These are phyloP conservation scores for Trichoderma sp. DNA, from an alignment of 2,329 filamentous ascomycete genomes.

Conservation along the genomic window DNA sequence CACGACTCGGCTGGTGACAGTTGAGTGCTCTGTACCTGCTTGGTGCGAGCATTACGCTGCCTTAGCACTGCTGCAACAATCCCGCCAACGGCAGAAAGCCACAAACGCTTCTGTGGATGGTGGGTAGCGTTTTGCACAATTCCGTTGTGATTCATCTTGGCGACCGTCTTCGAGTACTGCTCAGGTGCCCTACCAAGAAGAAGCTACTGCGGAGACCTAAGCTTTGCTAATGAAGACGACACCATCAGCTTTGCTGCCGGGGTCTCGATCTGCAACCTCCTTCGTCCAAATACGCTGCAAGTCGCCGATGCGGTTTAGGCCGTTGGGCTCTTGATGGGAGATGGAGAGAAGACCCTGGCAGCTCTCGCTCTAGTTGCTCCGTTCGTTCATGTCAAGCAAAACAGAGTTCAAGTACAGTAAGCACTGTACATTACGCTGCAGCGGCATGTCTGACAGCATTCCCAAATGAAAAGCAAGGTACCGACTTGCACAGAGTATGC, in stretches of 20 bases:
- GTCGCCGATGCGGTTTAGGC: conserved; percentile 1
- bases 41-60: conserved; percentile 9
- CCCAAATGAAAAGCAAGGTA: background rate
- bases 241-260: background rate
- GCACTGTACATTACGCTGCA: background rate
- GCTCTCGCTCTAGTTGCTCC: background rate
- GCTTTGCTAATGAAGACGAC: background rate
- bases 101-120: background rate
- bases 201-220: background rate
- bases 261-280: background rate
- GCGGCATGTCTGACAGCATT: conserved; percentile 3
- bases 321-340: background rate
- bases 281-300: background rate
- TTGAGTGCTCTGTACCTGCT: background rate
- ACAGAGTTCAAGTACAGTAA: background rate
- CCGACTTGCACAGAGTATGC: background rate
- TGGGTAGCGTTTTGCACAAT: background rate
- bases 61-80: background rate
- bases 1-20: conserved; percentile 4
- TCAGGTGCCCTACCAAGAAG: background rate
- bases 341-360: background rate
- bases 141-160: background rate
- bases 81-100: background rate
- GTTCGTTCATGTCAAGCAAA: background rate
- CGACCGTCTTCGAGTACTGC: background rate